Conservation (phyloP, 345 rosid genomes). For the Brassica napus region Da-Ae NC_063444.1:39130001-39130500, state of each 20-base stretch:
- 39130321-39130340: constrained; percentile 18
- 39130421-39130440: constrained; percentile 35
- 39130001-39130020: constrained; percentile 24
- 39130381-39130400: constrained; percentile 34
- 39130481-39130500: constrained; percentile 37
- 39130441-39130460: constrained; percentile 33
- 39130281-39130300: constrained; percentile 38
- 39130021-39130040: constrained; percentile 18
- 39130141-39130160: neutral
- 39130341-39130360: constrained; percentile 41
- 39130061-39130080: neutral
- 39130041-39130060: constrained; percentile 6
- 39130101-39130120: neutral
- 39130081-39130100: constrained; percentile 17
- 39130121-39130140: neutral
- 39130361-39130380: constrained; percentile 36
- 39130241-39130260: constrained; percentile 28
- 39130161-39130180: neutral
- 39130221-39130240: constrained; percentile 9
- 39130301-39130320: constrained; percentile 41
- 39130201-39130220: constrained; percentile 30
- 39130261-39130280: constrained; percentile 35
- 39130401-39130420: constrained; percentile 38
- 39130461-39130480: constrained; percentile 15
- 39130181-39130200: constrained; percentile 3